Evolutionary conservation across 352 stramenopile species (phyloP).

Genomic region (Globisporangium iwayamae): DNA sequence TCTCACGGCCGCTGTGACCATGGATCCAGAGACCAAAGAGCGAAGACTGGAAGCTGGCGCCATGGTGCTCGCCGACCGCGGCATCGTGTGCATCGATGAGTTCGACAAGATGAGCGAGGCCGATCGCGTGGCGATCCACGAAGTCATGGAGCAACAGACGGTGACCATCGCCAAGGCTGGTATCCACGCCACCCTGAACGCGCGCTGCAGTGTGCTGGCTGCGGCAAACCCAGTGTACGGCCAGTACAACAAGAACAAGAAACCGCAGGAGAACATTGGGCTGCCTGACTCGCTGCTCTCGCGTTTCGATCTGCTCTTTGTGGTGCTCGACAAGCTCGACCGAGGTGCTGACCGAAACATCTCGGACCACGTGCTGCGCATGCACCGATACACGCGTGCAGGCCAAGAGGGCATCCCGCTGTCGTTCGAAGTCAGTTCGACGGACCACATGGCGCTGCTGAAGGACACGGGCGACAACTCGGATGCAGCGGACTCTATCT

Average conservation of each 20-base stretch:
- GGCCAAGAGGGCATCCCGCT: conserved; percentile 88
- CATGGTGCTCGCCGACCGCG: conserved; percentile 98
- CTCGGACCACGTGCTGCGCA: conserved; percentile 96
- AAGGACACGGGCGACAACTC: conserved; percentile 64
- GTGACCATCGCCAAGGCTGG: conserved; percentile 99
- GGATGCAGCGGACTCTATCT: conserved; percentile 80
- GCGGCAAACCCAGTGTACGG: conserved; percentile 99
- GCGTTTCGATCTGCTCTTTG: conserved; percentile 99
- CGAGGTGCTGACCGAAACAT: conserved; percentile 93
- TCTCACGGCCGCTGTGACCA: conserved; percentile 98
- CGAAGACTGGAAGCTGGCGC: conserved; percentile 96
- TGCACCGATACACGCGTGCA: conserved; percentile 92
- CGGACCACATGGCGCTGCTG: conserved; percentile 70
- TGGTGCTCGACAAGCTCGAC: conserved; percentile 98
- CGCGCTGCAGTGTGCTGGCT: conserved; percentile 97
- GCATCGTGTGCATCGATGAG: conserved; percentile 99
- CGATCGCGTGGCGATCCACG: conserved; percentile 99
- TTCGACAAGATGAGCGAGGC: conserved; percentile 98
- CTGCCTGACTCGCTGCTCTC: conserved; percentile 99
- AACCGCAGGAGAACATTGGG: conserved; percentile 98
- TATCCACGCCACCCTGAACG: conserved; percentile 99
- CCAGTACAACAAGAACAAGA: conserved; percentile 98
- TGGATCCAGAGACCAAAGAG: conserved; percentile 94
- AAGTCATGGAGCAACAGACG: conserved; percentile 99
- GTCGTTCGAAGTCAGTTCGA: conserved; percentile 81